Percentiles rank a stretch among this genome's conserved stretches.
Evolutionary conservation across 2,329 filamentous ascomycete genomes (phyloP).

Genomic region (Microascus cirrosus): DNA sequence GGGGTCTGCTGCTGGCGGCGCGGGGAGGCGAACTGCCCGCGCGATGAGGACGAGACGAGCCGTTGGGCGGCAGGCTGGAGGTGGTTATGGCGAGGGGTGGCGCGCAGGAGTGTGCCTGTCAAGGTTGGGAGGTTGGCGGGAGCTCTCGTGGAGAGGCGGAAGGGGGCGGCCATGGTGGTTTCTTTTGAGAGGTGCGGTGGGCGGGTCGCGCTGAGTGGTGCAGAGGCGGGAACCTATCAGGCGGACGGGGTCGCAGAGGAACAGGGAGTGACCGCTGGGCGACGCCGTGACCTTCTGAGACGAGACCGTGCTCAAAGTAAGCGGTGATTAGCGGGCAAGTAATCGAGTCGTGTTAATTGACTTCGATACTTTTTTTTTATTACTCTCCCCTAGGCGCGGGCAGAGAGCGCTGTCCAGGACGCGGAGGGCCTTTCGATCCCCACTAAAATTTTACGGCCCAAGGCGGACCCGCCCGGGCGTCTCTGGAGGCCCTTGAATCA

Average conservation of each 20-base stretch:
- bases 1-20: not conserved
- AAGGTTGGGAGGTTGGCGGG: not conserved
- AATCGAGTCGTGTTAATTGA: too few species aligned
- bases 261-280: not conserved
- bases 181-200: not conserved
- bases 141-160: conserved; percentile 3
- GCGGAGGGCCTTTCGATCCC: too few species aligned
- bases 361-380: too few species aligned
- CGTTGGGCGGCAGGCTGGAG: not conserved
- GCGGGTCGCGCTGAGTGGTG: not conserved
- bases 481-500: not conserved
- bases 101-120: not conserved
- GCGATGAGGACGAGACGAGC: not conserved
- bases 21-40: not conserved
- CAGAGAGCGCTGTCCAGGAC: too few species aligned
- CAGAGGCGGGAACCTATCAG: not conserved
- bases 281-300: not conserved
- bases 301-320: not conserved
- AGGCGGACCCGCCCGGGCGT: too few species aligned
- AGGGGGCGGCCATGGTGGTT: conserved; percentile 2
- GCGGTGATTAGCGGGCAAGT: too few species aligned
- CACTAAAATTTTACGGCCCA: too few species aligned
- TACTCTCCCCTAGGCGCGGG: too few species aligned
- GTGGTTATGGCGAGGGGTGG: not conserved
- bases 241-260: not conserved